These are phyloP conservation scores for Zygosaccharomyces pseudobailii DNA, from an alignment of 1,139 yeast genomes.

Conservation along the genomic window DNA sequence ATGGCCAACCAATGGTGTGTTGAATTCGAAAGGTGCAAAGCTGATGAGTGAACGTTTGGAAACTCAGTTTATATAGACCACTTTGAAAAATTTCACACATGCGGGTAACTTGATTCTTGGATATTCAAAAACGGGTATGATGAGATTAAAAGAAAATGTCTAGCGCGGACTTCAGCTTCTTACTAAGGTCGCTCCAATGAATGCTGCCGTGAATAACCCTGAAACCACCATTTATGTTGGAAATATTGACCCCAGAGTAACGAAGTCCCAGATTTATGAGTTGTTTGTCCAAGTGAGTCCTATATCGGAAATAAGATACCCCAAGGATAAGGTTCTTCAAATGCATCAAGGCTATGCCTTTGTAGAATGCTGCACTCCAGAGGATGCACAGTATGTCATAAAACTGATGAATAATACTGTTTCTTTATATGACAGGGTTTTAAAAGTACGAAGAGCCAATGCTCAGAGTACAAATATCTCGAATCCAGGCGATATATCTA, in stretches of 20 bases:
- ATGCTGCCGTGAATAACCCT: constrained; percentile 34
- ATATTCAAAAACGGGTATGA: background rate
- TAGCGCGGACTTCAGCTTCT: no score
- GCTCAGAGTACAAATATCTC: constrained; percentile 24
- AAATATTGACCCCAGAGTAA: constrained; percentile 69
- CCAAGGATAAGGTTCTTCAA: constrained; percentile 68
- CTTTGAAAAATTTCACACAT: background rate
- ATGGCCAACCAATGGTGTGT: constrained; percentile 7
- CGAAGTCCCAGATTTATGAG: constrained; percentile 68
- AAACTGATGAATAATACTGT: constrained; percentile 49
- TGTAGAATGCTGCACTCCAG: constrained; percentile 57
- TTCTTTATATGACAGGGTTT: constrained; percentile 56
- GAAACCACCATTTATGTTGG: constrained; percentile 78
- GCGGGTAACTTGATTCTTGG: background rate
- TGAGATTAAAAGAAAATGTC: background rate
- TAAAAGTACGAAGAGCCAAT: constrained; percentile 56
- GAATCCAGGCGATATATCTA: constrained; percentile 16
- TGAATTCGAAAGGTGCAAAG: background rate
- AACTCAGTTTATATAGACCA: background rate
- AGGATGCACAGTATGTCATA: constrained; percentile 69
- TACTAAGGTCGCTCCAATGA: constrained; percentile 1
- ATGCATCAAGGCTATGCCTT: constrained; percentile 87
- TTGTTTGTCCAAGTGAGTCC: constrained; percentile 85
- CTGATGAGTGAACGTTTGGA: background rate
- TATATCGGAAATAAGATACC: constrained; percentile 62